Conservation (phyloP, 371 early-diverging fungal genomes). For the Mortierella sp. region DNA sequence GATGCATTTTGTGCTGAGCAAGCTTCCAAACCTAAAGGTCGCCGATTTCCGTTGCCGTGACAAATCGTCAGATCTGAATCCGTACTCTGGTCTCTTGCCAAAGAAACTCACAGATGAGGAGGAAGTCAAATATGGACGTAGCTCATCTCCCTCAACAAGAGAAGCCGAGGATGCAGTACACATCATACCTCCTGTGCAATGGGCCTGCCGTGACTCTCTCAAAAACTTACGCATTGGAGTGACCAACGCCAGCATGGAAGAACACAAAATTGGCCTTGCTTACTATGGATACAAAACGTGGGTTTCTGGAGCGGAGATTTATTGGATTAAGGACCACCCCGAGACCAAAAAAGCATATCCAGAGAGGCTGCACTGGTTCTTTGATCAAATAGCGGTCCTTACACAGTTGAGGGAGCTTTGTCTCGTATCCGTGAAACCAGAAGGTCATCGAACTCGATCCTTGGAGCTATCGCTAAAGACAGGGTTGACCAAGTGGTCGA, state of each 20-base stretch:
- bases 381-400: neutral
- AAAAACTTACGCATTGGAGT: neutral
- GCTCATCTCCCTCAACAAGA: neutral
- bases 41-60: conserved; percentile 13
- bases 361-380: conserved; percentile 17
- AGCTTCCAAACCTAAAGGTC: conserved; percentile 1
- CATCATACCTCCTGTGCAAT: neutral
- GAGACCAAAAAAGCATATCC: neutral
- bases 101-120: neutral
- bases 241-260: neutral
- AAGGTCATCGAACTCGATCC: neutral
- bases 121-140: neutral
- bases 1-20: neutral
- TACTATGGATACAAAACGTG: neutral
- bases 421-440: conserved; percentile 4
- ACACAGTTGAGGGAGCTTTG: conserved; percentile 13
- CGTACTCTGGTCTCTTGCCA: conserved; percentile 3
- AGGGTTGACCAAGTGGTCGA: conserved; percentile 9
- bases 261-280: neutral
- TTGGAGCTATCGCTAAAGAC: conserved; percentile 7
- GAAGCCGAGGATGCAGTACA: neutral
- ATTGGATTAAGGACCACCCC: neutral
- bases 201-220: neutral
- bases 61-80: neutral
- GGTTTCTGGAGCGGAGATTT: neutral